Conservation (phyloP, 1,284 basidiomycete species). For the Ceratobasidium sp. region DNA sequence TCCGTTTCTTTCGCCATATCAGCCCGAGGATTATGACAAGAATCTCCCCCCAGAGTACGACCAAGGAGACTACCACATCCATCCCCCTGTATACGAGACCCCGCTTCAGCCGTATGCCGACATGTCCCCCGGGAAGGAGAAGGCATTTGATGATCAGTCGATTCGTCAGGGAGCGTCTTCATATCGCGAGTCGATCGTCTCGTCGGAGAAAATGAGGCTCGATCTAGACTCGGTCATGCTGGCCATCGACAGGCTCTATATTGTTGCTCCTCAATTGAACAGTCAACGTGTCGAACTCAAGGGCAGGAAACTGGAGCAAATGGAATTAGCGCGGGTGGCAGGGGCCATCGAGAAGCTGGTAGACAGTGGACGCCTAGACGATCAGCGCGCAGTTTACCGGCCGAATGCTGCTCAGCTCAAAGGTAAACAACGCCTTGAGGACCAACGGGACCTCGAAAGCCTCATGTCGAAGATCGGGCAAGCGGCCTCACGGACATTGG, state of each 20-base stretch:
- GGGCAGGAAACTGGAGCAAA: conserved; percentile 68
- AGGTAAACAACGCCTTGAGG: conserved; percentile 43
- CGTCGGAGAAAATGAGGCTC: conserved; percentile 73
- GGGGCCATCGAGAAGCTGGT: conserved; percentile 48
- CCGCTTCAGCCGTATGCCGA: conserved; percentile 21
- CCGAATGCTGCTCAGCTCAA: conserved; percentile 30
- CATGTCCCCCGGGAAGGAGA: conserved; percentile 25
- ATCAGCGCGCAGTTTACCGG: conserved; percentile 52
- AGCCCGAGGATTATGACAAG: conserved; percentile 39
- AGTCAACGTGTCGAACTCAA: conserved; percentile 88
- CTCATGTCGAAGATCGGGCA: conserved; percentile 77
- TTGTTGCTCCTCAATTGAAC: conserved; percentile 82
- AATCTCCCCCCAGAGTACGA: conserved; percentile 74
- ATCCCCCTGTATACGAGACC: conserved; percentile 68
- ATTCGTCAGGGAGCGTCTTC: conserved; percentile 24
- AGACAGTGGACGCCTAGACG: conserved; percentile 52
- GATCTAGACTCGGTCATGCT: conserved; percentile 85
- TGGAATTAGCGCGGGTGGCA: conserved; percentile 67
- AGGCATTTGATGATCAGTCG: conserved; percentile 26
- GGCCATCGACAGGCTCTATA: conserved; percentile 87
- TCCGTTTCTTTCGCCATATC: conserved; percentile 24
- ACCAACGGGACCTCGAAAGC: conserved; percentile 67
- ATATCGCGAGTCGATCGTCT: conserved; percentile 32
- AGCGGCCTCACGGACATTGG: conserved; percentile 72
- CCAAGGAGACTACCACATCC: conserved; percentile 61